Base-by-base conservation (phyloP, 2,329 filamentous ascomycete genomes). In the Cercospora beticola region DNA sequence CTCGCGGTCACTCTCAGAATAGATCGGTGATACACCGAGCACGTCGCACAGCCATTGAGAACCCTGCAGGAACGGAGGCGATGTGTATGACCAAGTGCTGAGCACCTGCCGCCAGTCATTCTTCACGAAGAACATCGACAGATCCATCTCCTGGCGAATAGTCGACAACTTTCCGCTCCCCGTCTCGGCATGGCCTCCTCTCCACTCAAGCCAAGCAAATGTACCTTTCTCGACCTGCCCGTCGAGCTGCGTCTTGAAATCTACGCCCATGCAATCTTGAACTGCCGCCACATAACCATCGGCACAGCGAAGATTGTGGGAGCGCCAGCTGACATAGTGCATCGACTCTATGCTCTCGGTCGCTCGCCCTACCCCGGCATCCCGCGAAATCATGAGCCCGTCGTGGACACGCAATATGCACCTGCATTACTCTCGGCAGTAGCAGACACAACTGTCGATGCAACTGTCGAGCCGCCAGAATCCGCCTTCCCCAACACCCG, bases 231-330 rank as follows among this genome's bases (percentile, higher is more conserved):
- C 56, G 31, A 58, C 18, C 18, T 58, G 56, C 81, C 81, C 4
- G 74, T 78, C 21, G 81, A 83, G 73, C 70, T 83, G 26, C 78
- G 81, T 56, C 80, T 82, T 43, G 74, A 78, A 16, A 81, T 83
- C 61, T 83, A 82, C 74, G 76, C 78, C 36, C 78, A 78, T 66
- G 77, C 79, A 18, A 75, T 82, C 26, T 73, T 77, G 66, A 78
- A 81, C 64, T 70, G 74, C 33, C 74, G 78, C 30, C 70, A 72
- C 16, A 76, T 82, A 33, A 82, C 81, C 16, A 78, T 83, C n/a
- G 77, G 78, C 58, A 79, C 76, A 21, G 79, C 78, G 30, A 74
- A 78, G 62, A 69, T 79, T 28, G 75, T 75, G 18, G 76, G 78
- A 66, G 71, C 74, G 7, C 72, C 75, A 59, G 70, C 73, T 18